Conservation (phyloP, 345 rosid genomes). For the Eucalyptus lansdowneana region DNA sequence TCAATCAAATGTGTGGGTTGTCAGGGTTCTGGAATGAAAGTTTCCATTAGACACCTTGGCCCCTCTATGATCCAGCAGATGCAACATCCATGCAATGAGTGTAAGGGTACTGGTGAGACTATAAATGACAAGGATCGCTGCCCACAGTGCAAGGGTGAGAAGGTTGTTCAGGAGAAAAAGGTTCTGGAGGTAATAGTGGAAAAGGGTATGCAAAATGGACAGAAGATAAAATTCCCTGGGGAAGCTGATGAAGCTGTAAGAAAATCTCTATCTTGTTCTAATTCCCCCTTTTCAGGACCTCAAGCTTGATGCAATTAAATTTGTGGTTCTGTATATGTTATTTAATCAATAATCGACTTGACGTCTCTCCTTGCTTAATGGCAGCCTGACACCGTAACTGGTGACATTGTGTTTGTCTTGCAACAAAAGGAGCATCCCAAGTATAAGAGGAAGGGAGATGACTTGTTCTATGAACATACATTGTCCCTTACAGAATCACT, state of each 20-base stretch:
- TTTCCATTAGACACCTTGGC: constrained; percentile 59
- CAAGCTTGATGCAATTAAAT: background rate
- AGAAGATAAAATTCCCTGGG: constrained; percentile 58
- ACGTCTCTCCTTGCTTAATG: background rate
- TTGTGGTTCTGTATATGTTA: background rate
- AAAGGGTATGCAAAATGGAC: constrained; percentile 69
- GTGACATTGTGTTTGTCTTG: constrained; percentile 47
- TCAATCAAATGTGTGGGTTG: constrained; percentile 57
- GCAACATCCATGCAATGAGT: constrained; percentile 76
- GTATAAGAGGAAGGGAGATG: constrained; percentile 36
- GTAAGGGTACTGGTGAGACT: constrained; percentile 65
- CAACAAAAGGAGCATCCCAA: constrained; percentile 45
- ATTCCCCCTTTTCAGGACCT: background rate
- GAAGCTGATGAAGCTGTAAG: constrained; percentile 77
- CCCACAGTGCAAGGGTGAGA: constrained; percentile 66
- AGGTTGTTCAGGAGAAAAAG: constrained; percentile 58
- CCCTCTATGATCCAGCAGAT: constrained; percentile 72
- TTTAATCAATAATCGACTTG: background rate
- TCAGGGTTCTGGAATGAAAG: constrained; percentile 73
- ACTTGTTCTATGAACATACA: constrained; percentile 24
- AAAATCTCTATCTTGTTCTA: background rate
- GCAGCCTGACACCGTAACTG: constrained; percentile 32
- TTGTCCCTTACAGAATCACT: constrained; percentile 49
- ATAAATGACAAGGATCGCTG: constrained; percentile 63
- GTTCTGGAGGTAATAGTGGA: constrained; percentile 61